phyloP scores from a whole-genome alignment of 495 filamentous ascomycete genomes.

The Aspergillus steynii region DNA sequence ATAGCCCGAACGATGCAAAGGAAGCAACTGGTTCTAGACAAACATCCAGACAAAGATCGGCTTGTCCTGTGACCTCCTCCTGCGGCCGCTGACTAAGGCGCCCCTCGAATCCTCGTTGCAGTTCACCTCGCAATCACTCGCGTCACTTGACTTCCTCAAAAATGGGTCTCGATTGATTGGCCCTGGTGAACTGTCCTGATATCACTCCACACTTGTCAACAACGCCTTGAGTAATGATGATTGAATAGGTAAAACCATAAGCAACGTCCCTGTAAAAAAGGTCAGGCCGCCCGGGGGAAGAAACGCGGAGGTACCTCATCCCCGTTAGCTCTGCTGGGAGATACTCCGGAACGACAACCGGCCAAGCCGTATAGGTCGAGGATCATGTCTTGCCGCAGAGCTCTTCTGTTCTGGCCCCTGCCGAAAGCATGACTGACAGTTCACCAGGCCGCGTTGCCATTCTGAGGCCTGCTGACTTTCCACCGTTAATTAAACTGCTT shows the following conservation, averaged over 20 bases:
- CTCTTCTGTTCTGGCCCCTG: not conserved
- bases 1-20: constrained; percentile 6
- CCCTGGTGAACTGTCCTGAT: constrained; percentile 13
- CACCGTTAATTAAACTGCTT: constrained; percentile 17
- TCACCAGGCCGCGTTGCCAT: constrained; percentile 7
- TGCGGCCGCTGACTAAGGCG: constrained; percentile 20
- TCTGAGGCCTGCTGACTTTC: constrained; percentile 24
- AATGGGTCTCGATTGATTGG: constrained; percentile 26
- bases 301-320: not conserved
- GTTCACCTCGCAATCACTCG: constrained; percentile 14
- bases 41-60: constrained; percentile 21
- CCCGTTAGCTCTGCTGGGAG: not conserved
- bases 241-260: not conserved
- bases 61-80: constrained; percentile 27
- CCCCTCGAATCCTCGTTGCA: constrained; percentile 7
- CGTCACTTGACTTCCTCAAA: constrained; percentile 29
- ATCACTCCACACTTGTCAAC: constrained; percentile 19
- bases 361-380: not conserved
- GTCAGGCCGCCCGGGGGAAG: not conserved
- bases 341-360: not conserved
- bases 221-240: constrained; percentile 3
- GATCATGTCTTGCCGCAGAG: not conserved
- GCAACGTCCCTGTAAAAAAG: not conserved
- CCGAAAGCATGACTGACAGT: constrained; percentile 1
- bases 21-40: constrained; percentile 26